Evolutionary conservation across 2,329 filamentous ascomycete species (phyloP), one percentile per base, ranked within the genome.

Genomic region (Fusarium nygamai): DNA sequence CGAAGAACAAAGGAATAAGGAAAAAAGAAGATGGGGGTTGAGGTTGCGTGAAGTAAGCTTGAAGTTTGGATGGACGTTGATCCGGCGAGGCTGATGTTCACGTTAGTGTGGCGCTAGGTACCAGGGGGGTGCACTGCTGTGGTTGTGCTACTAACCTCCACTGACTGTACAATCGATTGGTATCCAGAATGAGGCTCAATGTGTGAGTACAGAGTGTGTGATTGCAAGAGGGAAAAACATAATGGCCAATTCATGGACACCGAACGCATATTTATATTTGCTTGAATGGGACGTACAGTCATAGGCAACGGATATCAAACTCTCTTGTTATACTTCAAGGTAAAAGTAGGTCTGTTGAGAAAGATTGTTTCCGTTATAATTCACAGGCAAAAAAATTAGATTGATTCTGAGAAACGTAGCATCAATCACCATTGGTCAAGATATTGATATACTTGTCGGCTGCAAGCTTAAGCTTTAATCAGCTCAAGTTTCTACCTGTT

Each of bases 71-170:
- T 75, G 70, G 75, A 77, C 38, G 73, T 74, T 78, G 73, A 75
- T 78, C 73, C 67, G 70, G 68, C 53, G 70, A 78, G 77, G 77
- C 77, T 78, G 76, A 74, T 64, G 27, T 33, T 34, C 53, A 59
- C 60, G 47, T 48, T 72, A 61, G 38, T 71, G 73, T 74, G 76
- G 72, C 74, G 70, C 46, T 62, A 59, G 57, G 43, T 44, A 24
- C 31, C 51, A 54, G 48, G 59, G 51, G 51, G 31, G 39, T 36
- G 44, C 24, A 51, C 43, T 33, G 41, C 43, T 54, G 53, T 57
- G 34, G 51, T 56, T 46, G 56, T 65, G 50, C n/a, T 36, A 53
- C 50, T 36, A 36, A 53, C 50, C 50, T 33, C 29, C 48, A 14
- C 31, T 19, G 48, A 33, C 29, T 24, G 20, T 29, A 41, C 29